Conservation (phyloP, 1,139 yeast species). For the Taphrina communis region DNA sequence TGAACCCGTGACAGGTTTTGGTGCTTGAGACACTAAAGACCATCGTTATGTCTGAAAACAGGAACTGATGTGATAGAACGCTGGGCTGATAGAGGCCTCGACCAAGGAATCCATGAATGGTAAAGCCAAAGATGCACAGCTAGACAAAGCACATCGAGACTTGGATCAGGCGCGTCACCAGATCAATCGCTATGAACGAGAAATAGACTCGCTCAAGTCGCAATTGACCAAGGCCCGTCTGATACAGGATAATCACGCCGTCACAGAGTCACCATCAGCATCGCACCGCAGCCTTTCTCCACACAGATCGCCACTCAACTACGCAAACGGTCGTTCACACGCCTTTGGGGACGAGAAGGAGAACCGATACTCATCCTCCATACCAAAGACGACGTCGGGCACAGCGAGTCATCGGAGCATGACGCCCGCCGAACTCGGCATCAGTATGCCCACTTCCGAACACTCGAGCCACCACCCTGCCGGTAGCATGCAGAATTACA, state of each 20-base stretch:
- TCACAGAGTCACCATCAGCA: conserved; percentile 28
- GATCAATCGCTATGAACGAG: conserved; percentile 61
- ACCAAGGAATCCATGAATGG: conserved; percentile 60
- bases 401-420: conserved; percentile 8
- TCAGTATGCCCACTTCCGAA: conserved; percentile 27
- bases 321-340: conserved; percentile 13
- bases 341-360: conserved; percentile 44
- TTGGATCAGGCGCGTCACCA: conserved; percentile 61
- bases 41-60: neutral
- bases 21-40: too few relatives aligned
- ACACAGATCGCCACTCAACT: conserved; percentile 1
- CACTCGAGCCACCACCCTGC: neutral
- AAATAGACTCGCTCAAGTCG: conserved; percentile 53
- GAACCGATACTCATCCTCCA: conserved; percentile 36
- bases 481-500: conserved; percentile 59
- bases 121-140: conserved; percentile 71
- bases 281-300: conserved; percentile 14
- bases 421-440: conserved; percentile 37
- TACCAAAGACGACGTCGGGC: conserved; percentile 4
- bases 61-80: conserved; percentile 44
- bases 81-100: conserved; percentile 59
- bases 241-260: conserved; percentile 30
- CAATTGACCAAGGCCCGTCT: conserved; percentile 33
- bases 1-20: neutral
- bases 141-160: conserved; percentile 65